phyloP scores from a whole-genome alignment of 441 rosid species.

The Populus tomentosa region DNA sequence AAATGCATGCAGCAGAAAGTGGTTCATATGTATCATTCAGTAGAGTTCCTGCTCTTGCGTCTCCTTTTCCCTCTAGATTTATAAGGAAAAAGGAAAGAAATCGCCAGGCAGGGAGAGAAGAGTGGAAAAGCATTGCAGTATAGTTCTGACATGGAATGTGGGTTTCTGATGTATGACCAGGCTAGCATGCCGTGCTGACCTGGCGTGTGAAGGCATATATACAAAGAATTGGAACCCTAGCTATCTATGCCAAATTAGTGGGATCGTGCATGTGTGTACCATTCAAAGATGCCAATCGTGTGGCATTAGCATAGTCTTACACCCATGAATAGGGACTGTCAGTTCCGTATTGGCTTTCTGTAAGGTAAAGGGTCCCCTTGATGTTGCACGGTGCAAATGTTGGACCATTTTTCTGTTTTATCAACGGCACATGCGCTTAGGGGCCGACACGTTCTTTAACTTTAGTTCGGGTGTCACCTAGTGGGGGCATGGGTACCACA shows the following conservation, averaged over 20 bases:
- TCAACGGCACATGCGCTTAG: conserved; percentile 21
- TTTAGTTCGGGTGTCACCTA: conserved; percentile 2
- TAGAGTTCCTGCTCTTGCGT: not conserved
- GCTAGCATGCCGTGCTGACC: conserved; percentile 17
- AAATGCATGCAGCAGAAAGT: not conserved
- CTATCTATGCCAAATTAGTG: not conserved
- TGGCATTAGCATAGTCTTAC: conserved; percentile 24
- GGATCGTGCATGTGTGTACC: conserved; percentile 8
- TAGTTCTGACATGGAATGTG: not conserved
- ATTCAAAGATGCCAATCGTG: conserved; percentile 48
- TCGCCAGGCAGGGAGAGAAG: not conserved
- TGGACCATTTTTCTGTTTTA: conserved; percentile 16
- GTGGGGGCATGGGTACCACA: conserved; percentile 28
- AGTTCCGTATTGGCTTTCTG: conserved; percentile 28
- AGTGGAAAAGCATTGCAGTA: not conserved
- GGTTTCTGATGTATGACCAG: not conserved
- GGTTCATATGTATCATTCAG: not conserved
- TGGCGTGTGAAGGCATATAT: not conserved
- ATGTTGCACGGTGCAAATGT: conserved; percentile 8
- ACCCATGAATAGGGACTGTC: not conserved
- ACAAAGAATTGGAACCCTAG: conserved; percentile 3
- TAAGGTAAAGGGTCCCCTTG: not conserved
- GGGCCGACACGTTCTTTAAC: conserved; percentile 17
- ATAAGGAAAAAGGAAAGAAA: no score
- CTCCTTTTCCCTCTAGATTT: not conserved